Conservation (phyloP, 768 basidiomycete species). For the Lactarius sp. region DNA sequence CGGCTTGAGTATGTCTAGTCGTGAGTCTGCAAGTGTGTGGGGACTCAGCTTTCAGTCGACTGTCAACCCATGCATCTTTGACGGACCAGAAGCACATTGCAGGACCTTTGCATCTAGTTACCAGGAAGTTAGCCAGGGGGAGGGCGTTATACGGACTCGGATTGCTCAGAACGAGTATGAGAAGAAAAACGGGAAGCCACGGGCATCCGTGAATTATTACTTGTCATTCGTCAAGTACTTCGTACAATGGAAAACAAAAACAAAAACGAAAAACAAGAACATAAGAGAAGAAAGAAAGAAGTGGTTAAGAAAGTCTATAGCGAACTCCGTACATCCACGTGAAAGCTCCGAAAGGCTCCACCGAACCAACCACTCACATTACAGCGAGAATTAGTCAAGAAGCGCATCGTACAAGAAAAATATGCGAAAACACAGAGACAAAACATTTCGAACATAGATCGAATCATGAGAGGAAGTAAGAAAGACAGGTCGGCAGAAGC, state of each 20-base stretch:
- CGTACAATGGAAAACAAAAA: slow-evolving; percentile 14
- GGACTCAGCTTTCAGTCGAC: too few relatives aligned
- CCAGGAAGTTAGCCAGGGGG: neutral
- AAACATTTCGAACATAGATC: slow-evolving; percentile 8
- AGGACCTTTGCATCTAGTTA: neutral
- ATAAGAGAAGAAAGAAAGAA: neutral
- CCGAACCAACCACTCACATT: slow-evolving; percentile 2
- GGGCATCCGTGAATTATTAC: slow-evolving; percentile 7
- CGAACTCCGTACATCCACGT: slow-evolving; percentile 7
- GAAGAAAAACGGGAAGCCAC: neutral
- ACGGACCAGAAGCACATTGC: neutral
- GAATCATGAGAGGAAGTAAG: slow-evolving; percentile 10
- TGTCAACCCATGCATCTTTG: neutral
- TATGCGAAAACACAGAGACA: slow-evolving; percentile 6
- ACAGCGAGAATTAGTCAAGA: slow-evolving; percentile 11
- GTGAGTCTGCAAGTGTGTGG: too few relatives aligned
- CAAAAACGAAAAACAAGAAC: slow-evolving; percentile 11
- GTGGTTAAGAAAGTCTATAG: slow-evolving; percentile 11
- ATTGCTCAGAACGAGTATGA: neutral
- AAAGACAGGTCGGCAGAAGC: slow-evolving; percentile 15
- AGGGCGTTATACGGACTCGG: neutral
- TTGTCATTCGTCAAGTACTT: slow-evolving; percentile 15
- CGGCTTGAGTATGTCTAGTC: too few relatives aligned
- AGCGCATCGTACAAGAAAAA: slow-evolving; percentile 18
- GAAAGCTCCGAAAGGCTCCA: slow-evolving; percentile 6